A percentile compares a stretch with the other conserved stretches of the same genome.
phyloP scores from a whole-genome alignment of 108 stramenopile species.

The Stephanodiscus triporus region DNA sequence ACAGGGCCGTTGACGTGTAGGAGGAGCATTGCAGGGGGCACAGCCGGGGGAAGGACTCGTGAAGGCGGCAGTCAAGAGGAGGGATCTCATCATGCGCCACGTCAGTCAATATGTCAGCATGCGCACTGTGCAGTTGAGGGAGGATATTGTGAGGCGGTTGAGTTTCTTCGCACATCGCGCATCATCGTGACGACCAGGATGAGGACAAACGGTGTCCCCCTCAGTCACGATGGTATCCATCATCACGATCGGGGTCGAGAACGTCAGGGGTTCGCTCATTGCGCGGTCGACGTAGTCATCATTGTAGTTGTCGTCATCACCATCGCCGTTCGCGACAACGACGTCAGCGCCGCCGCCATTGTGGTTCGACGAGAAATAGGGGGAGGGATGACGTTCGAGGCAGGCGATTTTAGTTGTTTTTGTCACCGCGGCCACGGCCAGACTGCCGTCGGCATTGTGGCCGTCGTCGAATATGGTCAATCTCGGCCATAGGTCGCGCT shows the following conservation, averaged over 20 bases:
- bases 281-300: neutral
- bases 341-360: too few relatives aligned
- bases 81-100: neutral
- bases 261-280: slow-evolving; percentile 24
- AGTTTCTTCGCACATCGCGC: neutral
- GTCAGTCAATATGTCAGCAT: slow-evolving; percentile 28
- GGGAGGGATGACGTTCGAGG: too few relatives aligned
- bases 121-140: slow-evolving; percentile 43
- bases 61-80: neutral
- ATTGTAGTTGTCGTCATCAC: too few relatives aligned
- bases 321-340: neutral
- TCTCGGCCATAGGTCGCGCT: too few relatives aligned
- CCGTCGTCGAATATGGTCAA: too few relatives aligned
- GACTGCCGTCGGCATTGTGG: too few relatives aligned
- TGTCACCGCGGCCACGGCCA: too few relatives aligned
- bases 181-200: neutral
- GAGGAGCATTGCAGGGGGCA: slow-evolving; percentile 18
- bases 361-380: too few relatives aligned
- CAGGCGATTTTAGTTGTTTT: too few relatives aligned
- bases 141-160: slow-evolving; percentile 35
- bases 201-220: too few relatives aligned
- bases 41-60: neutral
- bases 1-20: slow-evolving; percentile 48
- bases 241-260: slow-evolving; percentile 38
- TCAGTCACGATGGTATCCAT: slow-evolving; percentile 26